Percentiles rank a stretch among this genome's conserved stretches.
phyloP scores from a whole-genome alignment of 108 stramenopile species.

The Cyclotella kingstonii region DNA sequence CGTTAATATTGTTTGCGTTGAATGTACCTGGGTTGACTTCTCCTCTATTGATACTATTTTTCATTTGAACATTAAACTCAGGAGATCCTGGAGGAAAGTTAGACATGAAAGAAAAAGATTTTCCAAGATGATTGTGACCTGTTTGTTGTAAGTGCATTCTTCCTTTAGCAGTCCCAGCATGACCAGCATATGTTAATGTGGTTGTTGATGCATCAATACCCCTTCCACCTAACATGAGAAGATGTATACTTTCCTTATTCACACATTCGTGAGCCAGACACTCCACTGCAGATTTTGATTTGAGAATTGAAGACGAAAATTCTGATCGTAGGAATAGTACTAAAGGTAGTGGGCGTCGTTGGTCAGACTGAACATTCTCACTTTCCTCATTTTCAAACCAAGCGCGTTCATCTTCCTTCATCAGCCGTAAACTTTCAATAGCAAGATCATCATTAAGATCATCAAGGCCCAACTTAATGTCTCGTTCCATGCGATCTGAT shows the following conservation, averaged over 20 bases:
- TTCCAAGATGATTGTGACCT: slow-evolving; percentile 19
- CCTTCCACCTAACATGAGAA: slow-evolving; percentile 70
- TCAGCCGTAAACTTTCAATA: slow-evolving; percentile 55
- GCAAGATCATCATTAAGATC: slow-evolving; percentile 84
- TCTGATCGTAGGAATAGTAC: slow-evolving; percentile 77
- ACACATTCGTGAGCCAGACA: slow-evolving; percentile 70
- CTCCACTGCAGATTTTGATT: slow-evolving; percentile 81
- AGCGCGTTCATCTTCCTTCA: slow-evolving; percentile 68
- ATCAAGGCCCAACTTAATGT: slow-evolving; percentile 67
- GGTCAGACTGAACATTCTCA: slow-evolving; percentile 1
- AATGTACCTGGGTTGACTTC: slow-evolving; percentile 49
- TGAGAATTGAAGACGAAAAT: slow-evolving; percentile 62
- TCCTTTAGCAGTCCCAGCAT: slow-evolving; percentile 14
- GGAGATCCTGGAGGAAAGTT: slow-evolving; percentile 44
- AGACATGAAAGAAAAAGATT: slow-evolving; percentile 49
- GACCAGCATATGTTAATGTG: slow-evolving; percentile 35
- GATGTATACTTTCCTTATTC: slow-evolving; percentile 59
- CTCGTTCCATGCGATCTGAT: slow-evolving; percentile 68
- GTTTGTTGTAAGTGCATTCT: slow-evolving; percentile 30
- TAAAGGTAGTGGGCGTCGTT: slow-evolving; percentile 50
- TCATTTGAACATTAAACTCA: slow-evolving; percentile 39
- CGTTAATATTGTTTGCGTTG: slow-evolving; percentile 70
- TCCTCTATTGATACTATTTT: slow-evolving; percentile 12
- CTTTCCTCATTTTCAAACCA: slow-evolving; percentile 27
- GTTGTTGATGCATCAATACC: slow-evolving; percentile 74